phyloP scores from a whole-genome alignment of 371 early-diverging fungal genomes.

The Apophysomyces variabilis region DNA sequence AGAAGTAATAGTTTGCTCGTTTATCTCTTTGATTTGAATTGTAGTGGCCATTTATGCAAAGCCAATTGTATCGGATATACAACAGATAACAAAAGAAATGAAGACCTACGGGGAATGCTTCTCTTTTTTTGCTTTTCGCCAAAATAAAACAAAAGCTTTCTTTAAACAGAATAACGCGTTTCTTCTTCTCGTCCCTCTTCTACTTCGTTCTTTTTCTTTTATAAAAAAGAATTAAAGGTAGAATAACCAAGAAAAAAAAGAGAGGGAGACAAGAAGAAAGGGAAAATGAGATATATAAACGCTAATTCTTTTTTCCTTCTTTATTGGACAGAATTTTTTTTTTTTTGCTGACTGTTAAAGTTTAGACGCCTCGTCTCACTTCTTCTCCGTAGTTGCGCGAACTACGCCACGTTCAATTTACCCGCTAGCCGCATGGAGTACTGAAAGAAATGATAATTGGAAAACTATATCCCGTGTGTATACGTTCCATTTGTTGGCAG shows the following conservation, averaged over 20 bases:
- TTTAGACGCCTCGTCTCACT: neutral
- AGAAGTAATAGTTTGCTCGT: slow-evolving; percentile 11
- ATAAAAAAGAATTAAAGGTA: neutral
- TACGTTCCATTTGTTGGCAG: too few species aligned
- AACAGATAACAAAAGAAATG: neutral
- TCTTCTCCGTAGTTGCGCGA: neutral
- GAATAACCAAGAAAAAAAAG: neutral
- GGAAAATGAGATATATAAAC: neutral
- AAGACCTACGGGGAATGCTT: neutral
- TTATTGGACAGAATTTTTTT: neutral
- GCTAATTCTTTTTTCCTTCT: neutral
- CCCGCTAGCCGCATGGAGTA: too few species aligned
- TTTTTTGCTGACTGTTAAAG: neutral
- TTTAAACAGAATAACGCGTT: too few species aligned
- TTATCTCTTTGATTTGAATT: slow-evolving; percentile 7
- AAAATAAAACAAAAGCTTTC: too few species aligned
- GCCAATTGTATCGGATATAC: too few species aligned
- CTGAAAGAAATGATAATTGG: too few species aligned
- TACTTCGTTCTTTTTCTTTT: too few species aligned
- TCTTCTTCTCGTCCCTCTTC: too few species aligned
- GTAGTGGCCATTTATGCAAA: slow-evolving; percentile 1
- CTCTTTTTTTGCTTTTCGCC: neutral
- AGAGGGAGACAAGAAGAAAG: neutral
- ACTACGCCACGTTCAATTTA: neutral
- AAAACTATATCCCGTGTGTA: too few species aligned